Evolutionary conservation across 345 rosid species (phyloP), one percentile per base, ranked within the genome.

Genomic region (Adansonia digitata): DNA sequence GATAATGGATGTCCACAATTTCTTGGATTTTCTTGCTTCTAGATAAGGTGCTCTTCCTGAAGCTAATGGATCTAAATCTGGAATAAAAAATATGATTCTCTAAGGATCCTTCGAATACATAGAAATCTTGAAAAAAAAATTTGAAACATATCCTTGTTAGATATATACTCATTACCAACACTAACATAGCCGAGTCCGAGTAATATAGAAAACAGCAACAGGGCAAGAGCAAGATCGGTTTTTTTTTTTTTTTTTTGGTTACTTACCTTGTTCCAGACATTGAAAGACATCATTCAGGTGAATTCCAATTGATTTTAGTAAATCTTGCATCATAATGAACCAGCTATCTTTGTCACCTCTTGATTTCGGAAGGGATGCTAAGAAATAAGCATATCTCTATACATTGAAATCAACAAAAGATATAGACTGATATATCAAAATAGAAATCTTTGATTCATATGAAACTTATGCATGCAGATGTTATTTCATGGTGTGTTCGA

Each of bases 321-420:
- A 31, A 69, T 51, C 73, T 49, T 69, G 26, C 73, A 69, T 69
- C 73, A 69, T 69, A 15, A 51, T 42, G 49, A 18, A 51, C 73
- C 60, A 69, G 73, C 73, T 69, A 69, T 48, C 73, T 27, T 49
- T 69, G 27, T 69, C 60, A 14, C 73, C 73, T 69, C 60, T 69
- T 22, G 73, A 49, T 51, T 69, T 69, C 11, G 73, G 73, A 69
- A 69, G 60, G 17, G 73, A 48, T 69, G 60, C 71, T 27, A 67
- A 26, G 52, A 42, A 66, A 66, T 42, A 66, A 43, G 71, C 52
- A 42, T 42, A 66, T 20, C 52, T 66, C 71, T 66, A 43, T 43
- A 42, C 71, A 43, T 42, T 4, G 34, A 42, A 66, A 66, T 8
- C 52, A 42, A 24, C 52, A 24, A 43, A 24, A n/a, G n/a, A 42